phyloP scores from a whole-genome alignment of 805 yeast genomes.

The Teunomyces kruisii region DNA sequence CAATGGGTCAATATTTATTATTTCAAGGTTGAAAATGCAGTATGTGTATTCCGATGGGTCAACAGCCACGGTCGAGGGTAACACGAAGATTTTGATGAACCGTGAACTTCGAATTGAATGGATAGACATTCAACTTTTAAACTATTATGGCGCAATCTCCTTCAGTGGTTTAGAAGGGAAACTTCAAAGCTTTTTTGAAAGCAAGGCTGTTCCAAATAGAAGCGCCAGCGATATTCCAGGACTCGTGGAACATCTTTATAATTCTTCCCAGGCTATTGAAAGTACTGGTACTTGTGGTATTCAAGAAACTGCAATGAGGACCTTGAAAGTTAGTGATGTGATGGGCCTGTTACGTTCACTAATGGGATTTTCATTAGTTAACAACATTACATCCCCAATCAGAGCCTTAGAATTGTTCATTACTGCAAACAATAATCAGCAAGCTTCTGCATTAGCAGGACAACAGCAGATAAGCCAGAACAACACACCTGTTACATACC shows the following conservation, averaged over 20 bases:
- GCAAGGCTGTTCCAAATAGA: conserved; percentile 11
- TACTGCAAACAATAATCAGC: conserved; percentile 23
- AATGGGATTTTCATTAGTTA: conserved; percentile 54
- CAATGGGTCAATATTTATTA: conserved; percentile 38
- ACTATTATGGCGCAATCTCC: conserved; percentile 27
- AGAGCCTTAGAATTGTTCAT: conserved; percentile 50
- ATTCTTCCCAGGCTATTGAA: conserved; percentile 48
- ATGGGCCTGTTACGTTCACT: conserved; percentile 70
- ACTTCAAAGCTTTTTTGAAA: conserved; percentile 19
- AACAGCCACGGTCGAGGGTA: conserved; percentile 59
- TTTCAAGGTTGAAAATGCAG: conserved; percentile 26
- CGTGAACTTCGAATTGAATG: conserved; percentile 67
- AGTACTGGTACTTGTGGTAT: conserved; percentile 60
- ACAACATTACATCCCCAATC: conserved; percentile 52
- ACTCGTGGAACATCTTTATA: conserved; percentile 30
- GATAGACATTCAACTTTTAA: conserved; percentile 53
- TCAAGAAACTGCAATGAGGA: conserved; percentile 63
- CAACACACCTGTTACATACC: background rate
- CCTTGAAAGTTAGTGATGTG: conserved; percentile 73
- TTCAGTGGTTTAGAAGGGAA: conserved; percentile 24
- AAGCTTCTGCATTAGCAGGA: conserved; percentile 10
- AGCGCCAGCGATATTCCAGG: conserved; percentile 2
- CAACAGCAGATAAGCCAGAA: conserved; percentile 4
- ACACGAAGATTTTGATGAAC: conserved; percentile 60
- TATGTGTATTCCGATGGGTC: conserved; percentile 67